phyloP scores from a whole-genome alignment of 176 grass and related monocot species.

The Zizania latifolia region DNA sequence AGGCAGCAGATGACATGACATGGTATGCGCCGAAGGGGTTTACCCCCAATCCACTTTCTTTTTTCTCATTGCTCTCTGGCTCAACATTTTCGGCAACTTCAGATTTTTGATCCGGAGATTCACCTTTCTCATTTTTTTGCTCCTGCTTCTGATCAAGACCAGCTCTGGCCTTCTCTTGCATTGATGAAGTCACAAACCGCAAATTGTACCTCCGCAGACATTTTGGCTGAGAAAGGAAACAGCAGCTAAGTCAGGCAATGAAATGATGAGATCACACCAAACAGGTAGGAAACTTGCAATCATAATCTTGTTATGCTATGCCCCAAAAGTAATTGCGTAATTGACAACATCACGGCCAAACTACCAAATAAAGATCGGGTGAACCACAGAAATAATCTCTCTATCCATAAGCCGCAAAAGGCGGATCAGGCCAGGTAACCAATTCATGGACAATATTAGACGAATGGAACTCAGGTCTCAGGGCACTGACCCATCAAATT shows the following conservation, averaged over 20 bases:
- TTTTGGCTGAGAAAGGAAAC: slow-evolving; percentile 49
- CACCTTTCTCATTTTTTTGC: neutral
- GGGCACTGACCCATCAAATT: too few species aligned
- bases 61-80: neutral
- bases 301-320: neutral
- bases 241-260: neutral
- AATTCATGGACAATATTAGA: too few species aligned
- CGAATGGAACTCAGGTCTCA: too few species aligned
- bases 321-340: neutral
- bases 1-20: slow-evolving; percentile 62
- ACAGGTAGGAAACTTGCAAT: neutral
- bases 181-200: slow-evolving; percentile 69
- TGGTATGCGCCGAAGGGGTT: slow-evolving; percentile 55
- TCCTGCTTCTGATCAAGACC: slow-evolving; percentile 28
- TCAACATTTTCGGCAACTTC: neutral
- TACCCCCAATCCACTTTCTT: slow-evolving; percentile 22
- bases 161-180: slow-evolving; percentile 46
- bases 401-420: neutral
- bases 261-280: neutral
- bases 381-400: neutral
- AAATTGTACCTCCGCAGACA: slow-evolving; percentile 49
- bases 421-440: neutral
- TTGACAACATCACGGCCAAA: neutral
- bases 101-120: slow-evolving; percentile 19
- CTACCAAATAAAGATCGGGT: neutral